These are phyloP conservation scores for Leishmania turanica DNA, from an alignment of 208 protist genomes.

Conservation along the genomic window DNA sequence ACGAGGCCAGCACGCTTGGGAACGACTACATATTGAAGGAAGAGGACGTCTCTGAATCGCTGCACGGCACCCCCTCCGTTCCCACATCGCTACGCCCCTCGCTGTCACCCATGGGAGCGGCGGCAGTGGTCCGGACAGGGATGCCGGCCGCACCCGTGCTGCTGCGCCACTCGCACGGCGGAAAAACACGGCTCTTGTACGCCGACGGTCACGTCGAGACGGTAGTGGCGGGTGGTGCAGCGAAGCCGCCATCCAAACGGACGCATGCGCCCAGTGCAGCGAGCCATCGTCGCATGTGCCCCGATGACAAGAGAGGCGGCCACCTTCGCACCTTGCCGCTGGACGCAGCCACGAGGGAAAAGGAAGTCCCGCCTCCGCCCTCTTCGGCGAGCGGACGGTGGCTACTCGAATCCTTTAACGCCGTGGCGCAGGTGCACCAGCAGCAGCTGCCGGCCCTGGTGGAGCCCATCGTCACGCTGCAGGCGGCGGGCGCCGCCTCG, in stretches of 20 bases:
- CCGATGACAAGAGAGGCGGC: neutral
- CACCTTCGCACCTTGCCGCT: neutral
- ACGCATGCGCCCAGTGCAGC: neutral
- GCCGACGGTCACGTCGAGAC: slow-evolving; percentile 44
- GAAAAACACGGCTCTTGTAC: slow-evolving; percentile 46
- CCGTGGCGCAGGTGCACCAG: slow-evolving; percentile 14
- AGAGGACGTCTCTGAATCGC: no score
- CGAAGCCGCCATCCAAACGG: neutral
- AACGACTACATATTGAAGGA: neutral
- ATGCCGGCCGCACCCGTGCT: slow-evolving; percentile 23
- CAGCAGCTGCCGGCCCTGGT: neutral
- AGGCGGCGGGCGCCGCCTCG: neutral
- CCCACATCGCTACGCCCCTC: neutral
- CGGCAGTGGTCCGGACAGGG: neutral
- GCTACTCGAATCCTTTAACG: slow-evolving; percentile 16
- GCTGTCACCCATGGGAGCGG: neutral
- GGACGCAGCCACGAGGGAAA: neutral
- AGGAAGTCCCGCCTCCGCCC: neutral
- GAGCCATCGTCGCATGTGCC: neutral
- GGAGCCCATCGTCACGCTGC: neutral
- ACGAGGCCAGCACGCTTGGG: neutral
- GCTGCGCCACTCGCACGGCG: slow-evolving; percentile 37
- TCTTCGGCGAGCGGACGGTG: neutral
- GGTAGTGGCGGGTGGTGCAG: neutral
- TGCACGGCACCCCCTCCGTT: neutral